These are phyloP conservation scores for Bretschneidera sinensis DNA, from an alignment of 345 rosid species.

Conservation along the genomic window DNA sequence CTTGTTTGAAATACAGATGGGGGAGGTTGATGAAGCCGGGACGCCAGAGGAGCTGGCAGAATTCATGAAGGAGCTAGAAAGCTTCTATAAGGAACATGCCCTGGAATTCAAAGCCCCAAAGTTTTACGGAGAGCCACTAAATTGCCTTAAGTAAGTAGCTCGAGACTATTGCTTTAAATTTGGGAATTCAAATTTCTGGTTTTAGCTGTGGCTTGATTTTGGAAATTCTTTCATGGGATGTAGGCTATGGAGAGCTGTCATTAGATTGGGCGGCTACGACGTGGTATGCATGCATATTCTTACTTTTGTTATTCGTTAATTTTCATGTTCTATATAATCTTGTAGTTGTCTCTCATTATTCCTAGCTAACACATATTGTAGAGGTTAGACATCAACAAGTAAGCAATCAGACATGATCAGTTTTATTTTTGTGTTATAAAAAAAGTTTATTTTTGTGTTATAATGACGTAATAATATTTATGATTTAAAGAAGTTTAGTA, in stretches of 20 bases:
- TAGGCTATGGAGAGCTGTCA: conserved; percentile 84
- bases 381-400: too few species aligned
- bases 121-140: conserved; percentile 71
- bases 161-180: conserved; percentile 17
- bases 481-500: not conserved
- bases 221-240: conserved; percentile 18
- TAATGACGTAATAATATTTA: not conserved
- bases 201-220: conserved; percentile 17
- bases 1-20: conserved; percentile 39
- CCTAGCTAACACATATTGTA: too few species aligned
- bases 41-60: conserved; percentile 57
- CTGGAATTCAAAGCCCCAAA: conserved; percentile 76
- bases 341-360: too few species aligned
- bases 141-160: conserved; percentile 64
- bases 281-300: conserved; percentile 50
- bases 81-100: conserved; percentile 45
- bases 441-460: too few species aligned
- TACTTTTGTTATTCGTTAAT: too few species aligned
- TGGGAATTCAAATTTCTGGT: conserved; percentile 6
- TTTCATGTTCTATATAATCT: too few species aligned
- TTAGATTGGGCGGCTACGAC: conserved; percentile 80
- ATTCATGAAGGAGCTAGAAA: conserved; percentile 71
- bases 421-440: too few species aligned
- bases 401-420: too few species aligned
- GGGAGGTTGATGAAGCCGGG: conserved; percentile 51